phyloP scores from a whole-genome alignment of 1,139 yeast species.

The Geotrichum klebahnii region DNA sequence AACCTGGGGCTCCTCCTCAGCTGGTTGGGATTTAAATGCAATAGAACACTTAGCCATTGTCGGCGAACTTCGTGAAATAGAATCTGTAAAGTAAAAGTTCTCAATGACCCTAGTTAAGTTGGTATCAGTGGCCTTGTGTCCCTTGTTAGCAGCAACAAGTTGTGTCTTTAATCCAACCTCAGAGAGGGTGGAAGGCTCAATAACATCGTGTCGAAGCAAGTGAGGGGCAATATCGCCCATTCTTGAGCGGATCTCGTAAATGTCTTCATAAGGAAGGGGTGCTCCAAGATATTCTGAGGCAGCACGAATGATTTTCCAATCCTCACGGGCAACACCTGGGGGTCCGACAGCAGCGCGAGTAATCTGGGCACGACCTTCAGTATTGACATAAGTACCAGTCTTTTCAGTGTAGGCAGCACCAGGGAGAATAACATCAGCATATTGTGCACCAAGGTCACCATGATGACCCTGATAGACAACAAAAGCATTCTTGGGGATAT shows the following conservation, averaged over 20 bases:
- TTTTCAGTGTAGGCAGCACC: slow-evolving; percentile 89
- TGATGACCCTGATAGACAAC: slow-evolving; percentile 91
- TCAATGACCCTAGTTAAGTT: slow-evolving; percentile 61
- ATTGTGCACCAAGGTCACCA: slow-evolving; percentile 85
- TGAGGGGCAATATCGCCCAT: slow-evolving; percentile 79
- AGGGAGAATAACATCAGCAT: slow-evolving; percentile 83
- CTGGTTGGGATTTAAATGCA: slow-evolving; percentile 33
- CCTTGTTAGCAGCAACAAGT: slow-evolving; percentile 41
- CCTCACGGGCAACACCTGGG: slow-evolving; percentile 91
- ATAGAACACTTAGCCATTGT: slow-evolving; percentile 77
- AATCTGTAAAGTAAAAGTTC: slow-evolving; percentile 85
- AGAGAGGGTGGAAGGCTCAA: slow-evolving; percentile 62
- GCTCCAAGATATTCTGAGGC: slow-evolving; percentile 71
- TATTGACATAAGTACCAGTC: slow-evolving; percentile 81
- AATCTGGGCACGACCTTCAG: slow-evolving; percentile 84
- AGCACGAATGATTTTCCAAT: slow-evolving; percentile 86
- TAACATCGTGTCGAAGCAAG: slow-evolving; percentile 67
- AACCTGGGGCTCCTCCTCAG: slow-evolving; percentile 19
- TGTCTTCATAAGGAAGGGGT: slow-evolving; percentile 73
- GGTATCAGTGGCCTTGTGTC: slow-evolving; percentile 46
- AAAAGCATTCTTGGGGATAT: slow-evolving; percentile 79
- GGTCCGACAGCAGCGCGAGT: slow-evolving; percentile 86
- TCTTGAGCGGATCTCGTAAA: slow-evolving; percentile 64
- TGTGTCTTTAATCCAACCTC: slow-evolving; percentile 55
- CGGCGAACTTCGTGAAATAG: slow-evolving; percentile 80